Percentiles rank a stretch among this genome's conserved stretches.
Conservation (phyloP, 495 filamentous ascomycete genomes). For the Hapsidospora chrysogenum region DNA sequence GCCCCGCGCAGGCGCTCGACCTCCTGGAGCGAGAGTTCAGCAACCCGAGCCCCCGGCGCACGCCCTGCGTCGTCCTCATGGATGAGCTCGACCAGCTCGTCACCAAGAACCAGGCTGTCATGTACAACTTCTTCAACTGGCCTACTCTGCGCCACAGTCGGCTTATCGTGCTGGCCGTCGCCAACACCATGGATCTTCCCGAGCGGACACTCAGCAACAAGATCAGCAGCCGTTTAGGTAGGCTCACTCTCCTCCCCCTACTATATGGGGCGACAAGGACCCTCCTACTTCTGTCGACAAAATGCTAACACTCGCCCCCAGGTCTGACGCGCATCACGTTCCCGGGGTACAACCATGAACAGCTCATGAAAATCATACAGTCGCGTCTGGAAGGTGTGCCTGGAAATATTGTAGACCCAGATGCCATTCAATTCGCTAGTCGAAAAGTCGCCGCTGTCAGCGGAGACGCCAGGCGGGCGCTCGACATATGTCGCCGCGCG, state of each 20-base stretch:
- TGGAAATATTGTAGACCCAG: conserved; percentile 76
- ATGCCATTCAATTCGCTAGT: conserved; percentile 91
- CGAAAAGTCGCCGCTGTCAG: conserved; percentile 93
- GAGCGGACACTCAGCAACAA: conserved; percentile 96
- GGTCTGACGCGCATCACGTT: conserved; percentile 85
- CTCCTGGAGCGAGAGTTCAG: conserved; percentile 85
- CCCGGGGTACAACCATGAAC: conserved; percentile 90
- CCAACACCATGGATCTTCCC: conserved; percentile 98
- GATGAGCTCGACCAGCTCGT: conserved; percentile 97
- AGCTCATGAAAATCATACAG: conserved; percentile 94
- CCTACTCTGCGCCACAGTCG: conserved; percentile 80
- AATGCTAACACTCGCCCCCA: conserved; percentile 4
- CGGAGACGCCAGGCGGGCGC: conserved; percentile 78
- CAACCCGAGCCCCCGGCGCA: conserved; percentile 70
- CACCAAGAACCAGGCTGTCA: conserved; percentile 92
- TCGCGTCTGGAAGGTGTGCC: conserved; percentile 75
- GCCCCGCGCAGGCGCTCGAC: conserved; percentile 77
- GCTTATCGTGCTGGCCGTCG: conserved; percentile 90
- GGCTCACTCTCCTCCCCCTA: too few species aligned
- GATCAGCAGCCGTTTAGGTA: conserved; percentile 76
- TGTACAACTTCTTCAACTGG: conserved; percentile 99
- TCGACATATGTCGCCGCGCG: conserved; percentile 91
- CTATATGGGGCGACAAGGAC: too few species aligned
- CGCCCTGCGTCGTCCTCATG: conserved; percentile 97
- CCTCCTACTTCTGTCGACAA: not conserved